A percentile compares a stretch with the other conserved stretches of the same genome.
These are phyloP conservation scores for Kazachstania sp. DNA, from an alignment of 1,139 yeast genomes.

Conservation along the genomic window DNA sequence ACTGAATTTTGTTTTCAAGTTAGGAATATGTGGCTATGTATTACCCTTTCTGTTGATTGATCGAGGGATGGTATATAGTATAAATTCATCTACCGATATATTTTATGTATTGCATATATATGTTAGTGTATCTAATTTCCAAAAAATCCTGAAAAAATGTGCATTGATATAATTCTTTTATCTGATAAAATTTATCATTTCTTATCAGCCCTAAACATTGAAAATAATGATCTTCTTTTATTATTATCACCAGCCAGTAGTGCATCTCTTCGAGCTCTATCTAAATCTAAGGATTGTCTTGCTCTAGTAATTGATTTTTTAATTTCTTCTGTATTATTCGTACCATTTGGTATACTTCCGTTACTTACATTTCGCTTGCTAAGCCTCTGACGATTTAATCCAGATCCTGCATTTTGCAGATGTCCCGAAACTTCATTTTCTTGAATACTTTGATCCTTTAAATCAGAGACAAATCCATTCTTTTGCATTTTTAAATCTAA, in stretches of 20 bases:
- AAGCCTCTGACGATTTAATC: background rate
- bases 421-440: conserved; percentile 1
- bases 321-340: conserved; percentile 10
- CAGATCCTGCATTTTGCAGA: background rate
- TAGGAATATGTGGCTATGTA: no score
- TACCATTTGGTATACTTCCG: conserved; percentile 9
- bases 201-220: conserved; percentile 18
- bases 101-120: no score
- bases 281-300: conserved; percentile 26
- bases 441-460: conserved; percentile 5
- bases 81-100: no score
- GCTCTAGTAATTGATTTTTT: conserved; percentile 20
- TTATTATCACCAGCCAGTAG: conserved; percentile 8
- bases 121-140: no score
- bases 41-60: no score
- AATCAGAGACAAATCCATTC: conserved; percentile 20
- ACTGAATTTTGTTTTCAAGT: no score
- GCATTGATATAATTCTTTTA: background rate
- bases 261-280: conserved; percentile 21
- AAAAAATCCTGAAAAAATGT: background rate
- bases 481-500: conserved; percentile 26
- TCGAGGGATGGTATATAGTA: no score
- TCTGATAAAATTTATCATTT: conserved; percentile 5
- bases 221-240: conserved; percentile 10
- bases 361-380: conserved; percentile 7